A percentile compares a stretch with the other conserved stretches of the same genome.
phyloP scores from a whole-genome alignment of 148 eudicot genomes.

The Cornus florida region DNA sequence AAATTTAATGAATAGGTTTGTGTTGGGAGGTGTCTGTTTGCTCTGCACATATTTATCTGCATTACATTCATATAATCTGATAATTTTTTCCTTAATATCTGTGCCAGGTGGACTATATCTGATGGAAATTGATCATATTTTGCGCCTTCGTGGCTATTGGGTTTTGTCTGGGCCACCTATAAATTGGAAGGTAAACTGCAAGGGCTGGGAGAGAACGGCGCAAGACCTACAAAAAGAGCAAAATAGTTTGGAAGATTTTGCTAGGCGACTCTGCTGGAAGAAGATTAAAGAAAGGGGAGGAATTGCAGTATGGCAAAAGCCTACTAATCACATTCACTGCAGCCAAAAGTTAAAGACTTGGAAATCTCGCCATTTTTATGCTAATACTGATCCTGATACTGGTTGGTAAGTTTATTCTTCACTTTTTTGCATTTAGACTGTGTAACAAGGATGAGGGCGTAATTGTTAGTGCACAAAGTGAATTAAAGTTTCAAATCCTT shows the following conservation, averaged over 20 bases:
- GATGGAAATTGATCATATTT: conserved; percentile 63
- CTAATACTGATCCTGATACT: conserved; percentile 38
- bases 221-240: conserved; percentile 54
- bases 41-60: too few species aligned
- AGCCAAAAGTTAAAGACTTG: conserved; percentile 35
- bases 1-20: too few species aligned
- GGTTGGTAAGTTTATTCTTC: conserved; percentile 48
- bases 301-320: conserved; percentile 68
- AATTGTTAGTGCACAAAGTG: too few species aligned
- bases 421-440: neutral
- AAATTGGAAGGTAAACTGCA: conserved; percentile 47
- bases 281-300: conserved; percentile 44
- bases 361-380: conserved; percentile 42
- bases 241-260: conserved; percentile 51
- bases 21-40: too few species aligned
- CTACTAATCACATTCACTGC: conserved; percentile 55
- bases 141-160: conserved; percentile 82
- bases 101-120: conserved; percentile 61
- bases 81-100: conserved; percentile 3
- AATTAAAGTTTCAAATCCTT: too few species aligned
- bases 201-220: conserved; percentile 56
- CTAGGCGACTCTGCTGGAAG: conserved; percentile 58
- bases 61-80: too few species aligned
- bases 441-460: neutral
- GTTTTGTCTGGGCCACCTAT: conserved; percentile 81